Conservation (phyloP, 176 grass and related monocot species). For the Paspalum vaginatum region DNA sequence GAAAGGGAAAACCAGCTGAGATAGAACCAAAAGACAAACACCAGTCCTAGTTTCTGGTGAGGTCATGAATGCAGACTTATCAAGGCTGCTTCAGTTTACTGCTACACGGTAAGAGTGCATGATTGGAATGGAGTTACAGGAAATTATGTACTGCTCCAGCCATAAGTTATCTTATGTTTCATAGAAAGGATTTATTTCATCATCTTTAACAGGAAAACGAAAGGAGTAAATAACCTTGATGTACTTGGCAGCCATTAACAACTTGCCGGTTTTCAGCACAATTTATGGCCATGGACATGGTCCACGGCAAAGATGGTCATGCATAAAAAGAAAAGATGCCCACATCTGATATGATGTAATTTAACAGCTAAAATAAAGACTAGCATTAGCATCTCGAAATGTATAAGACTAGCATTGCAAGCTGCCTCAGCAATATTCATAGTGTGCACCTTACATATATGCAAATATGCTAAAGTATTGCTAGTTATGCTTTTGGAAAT, state of each 20-base stretch:
- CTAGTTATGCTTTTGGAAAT: not conserved
- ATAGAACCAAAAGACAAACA: not conserved
- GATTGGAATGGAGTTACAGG: too few species aligned
- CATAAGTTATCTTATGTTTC: not conserved
- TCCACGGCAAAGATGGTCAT: not conserved
- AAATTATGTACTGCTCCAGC: not conserved
- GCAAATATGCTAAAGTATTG: not conserved
- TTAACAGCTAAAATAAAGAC: not conserved
- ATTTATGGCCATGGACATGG: not conserved
- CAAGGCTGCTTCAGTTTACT: not conserved
- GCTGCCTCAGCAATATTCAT: not conserved
- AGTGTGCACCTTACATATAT: not conserved
- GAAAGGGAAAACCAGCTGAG: not conserved
- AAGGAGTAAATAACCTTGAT: not conserved
- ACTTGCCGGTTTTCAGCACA: not conserved
- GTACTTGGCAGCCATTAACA: not conserved
- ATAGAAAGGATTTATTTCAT: not conserved
- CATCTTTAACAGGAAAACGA: not conserved
- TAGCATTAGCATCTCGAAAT: constrained; percentile 4
- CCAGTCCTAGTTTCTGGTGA: not conserved
- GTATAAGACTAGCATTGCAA: not conserved
- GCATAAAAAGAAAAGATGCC: not conserved
- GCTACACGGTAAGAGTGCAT: not conserved
- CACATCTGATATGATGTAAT: not conserved
- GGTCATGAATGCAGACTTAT: not conserved